Base-by-base conservation (phyloP, 768 basidiomycete genomes). In the Brasilioporus rufonigricans region DNA sequence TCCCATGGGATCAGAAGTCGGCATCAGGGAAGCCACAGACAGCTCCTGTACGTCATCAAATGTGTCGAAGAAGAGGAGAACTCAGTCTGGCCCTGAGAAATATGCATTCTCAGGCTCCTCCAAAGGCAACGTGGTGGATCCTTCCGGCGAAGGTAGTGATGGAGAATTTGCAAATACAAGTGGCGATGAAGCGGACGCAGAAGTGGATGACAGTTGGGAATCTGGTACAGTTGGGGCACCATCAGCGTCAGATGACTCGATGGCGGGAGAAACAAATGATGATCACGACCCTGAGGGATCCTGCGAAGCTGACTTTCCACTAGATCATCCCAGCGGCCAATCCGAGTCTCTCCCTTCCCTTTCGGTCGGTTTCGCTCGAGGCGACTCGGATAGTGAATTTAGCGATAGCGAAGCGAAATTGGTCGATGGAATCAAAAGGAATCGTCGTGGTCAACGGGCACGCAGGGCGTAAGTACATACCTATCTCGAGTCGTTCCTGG, bases 361-460 rank as follows among this genome's bases (percentile, higher is more conserved):
- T 24, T 80, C 91, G 0, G 84, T 89, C 13, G 96, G 95, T 2
- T 99, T 89, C 68, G 79, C 86, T 39, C 81, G 82, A 44, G 93
- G 91, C 14, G 85, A 86, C 46, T 89, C 88, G 19, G 85, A 83
- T 51, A 89, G 87, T 24, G 93, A 96, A 62, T 77, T 83, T 57
- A 84, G 87, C 65, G 87, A 89, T 56, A 76, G 72, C 21, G 90
- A 87, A 59, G 75, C 72, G 33, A 78, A 74, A 23, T 75, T 75
- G 29, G 80, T 74, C 16, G 84, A 84, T 36, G 73, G 75, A 24
- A 70, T 66, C 1, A 86, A 85, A 76, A 98, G 90, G 75, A 95
- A 99, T 63, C 75, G 96, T 51, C 79, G 94, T 36, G 97, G 96
- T 29, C 97, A 99, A 70, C 75, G 94, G 46, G 96, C 96, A n/a